Evolutionary conservation across 306 rosid species (phyloP), one percentile per base, ranked within the genome.

Genomic region (Gillenia trifoliata): DNA sequence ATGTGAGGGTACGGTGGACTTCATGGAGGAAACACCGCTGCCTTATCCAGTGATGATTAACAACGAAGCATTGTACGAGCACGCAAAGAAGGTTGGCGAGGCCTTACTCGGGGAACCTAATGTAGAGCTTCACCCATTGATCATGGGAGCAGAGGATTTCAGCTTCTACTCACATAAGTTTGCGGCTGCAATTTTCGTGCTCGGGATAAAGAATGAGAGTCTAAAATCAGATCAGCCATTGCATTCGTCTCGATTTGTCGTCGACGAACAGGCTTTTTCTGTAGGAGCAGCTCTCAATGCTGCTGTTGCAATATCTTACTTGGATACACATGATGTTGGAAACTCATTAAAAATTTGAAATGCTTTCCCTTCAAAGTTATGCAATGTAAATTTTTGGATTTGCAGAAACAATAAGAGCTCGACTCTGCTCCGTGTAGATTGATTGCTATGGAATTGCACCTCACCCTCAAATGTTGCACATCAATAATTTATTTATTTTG

Each of bases 61-160:
- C 22, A 72, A 88, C 23, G 74, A 79, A 79, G 80, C 69, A 16
- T 36, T 88, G 66, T 81, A 79, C 56, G 74, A 64, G 43, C 85
- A 88, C 8, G 83, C 50, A 5, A 85, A 83, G 86, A 83, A 55
- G 63, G 85, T 88, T 23, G 89, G 85, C 56, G 89, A 81, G 71
- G 66, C 64, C 45, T 22, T 88, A 59, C 62, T 85, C 7, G 89
- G 89, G 28, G 70, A 80, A 64, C 65, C 64, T 55, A 87, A 80
- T 56, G 87, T 87, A 57, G 72, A 62, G 40, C 78, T 75, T 66
- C 10, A 55, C 25, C 60, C 84, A 0, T 11, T 49, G 74, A 22
- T 59, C 36, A 74, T 88, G 89, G 88, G 79, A 40, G 82, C 88
- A 3, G 92, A 85, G 74, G 89, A 88, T 70, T 85, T 85, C 79